A percentile compares a stretch with the other conserved stretches of the same genome.
phyloP scores from a whole-genome alignment of 345 rosid species.

The Leavenworthia alabamica region DNA sequence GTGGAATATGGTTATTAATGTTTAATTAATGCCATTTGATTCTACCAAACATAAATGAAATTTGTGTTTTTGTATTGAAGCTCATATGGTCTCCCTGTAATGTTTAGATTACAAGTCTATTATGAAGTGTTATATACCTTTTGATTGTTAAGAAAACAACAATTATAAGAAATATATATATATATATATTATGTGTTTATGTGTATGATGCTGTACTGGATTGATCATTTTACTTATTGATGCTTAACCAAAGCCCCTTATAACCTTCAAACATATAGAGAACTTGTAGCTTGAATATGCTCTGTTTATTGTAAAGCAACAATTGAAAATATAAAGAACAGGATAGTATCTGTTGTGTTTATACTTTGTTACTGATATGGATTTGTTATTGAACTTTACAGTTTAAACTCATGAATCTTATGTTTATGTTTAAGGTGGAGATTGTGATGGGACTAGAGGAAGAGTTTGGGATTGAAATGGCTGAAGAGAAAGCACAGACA shows the following conservation, averaged over 20 bases:
- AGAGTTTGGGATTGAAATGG: slow-evolving; percentile 61
- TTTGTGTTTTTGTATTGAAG: too few relatives aligned
- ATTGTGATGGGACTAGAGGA: slow-evolving; percentile 74
- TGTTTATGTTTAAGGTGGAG: slow-evolving; percentile 47
- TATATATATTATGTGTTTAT: too few relatives aligned
- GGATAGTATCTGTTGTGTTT: not conserved
- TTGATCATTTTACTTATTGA: not conserved
- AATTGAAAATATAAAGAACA: too few relatives aligned
- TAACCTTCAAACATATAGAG: not conserved
- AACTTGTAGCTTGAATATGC: not conserved
- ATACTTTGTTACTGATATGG: too few relatives aligned
- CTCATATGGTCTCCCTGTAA: not conserved
- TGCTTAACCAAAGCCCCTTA: not conserved
- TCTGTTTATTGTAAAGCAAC: too few relatives aligned
- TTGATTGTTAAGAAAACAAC: too few relatives aligned
- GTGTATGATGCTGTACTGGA: not conserved
- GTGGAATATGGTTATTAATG: too few relatives aligned
- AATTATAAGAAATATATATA: too few relatives aligned
- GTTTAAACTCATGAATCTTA: not conserved
- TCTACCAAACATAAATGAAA: not conserved
- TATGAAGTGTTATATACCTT: too few relatives aligned
- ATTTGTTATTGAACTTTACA: not conserved
- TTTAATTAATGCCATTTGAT: too few relatives aligned
- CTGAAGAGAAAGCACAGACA: slow-evolving; percentile 61
- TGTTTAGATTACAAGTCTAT: too few relatives aligned